Base-by-base conservation (phyloP, 2,329 filamentous ascomycete genomes). In the Diaporthe aspalathi region DNA sequence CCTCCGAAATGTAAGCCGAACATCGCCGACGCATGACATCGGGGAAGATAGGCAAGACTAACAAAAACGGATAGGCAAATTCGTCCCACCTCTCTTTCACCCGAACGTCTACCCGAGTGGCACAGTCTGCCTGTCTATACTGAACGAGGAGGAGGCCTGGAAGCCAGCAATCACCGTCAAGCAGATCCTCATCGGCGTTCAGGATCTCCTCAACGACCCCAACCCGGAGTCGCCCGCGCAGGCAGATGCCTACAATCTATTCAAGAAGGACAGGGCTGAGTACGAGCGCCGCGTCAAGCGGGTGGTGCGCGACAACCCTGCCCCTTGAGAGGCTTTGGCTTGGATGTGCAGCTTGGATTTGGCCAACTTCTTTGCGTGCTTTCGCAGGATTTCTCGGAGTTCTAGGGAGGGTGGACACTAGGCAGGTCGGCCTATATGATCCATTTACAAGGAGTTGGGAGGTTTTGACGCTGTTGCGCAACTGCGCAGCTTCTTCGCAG, bases 91-190 rank as follows among this genome's bases (percentile, higher is more conserved):
- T 27, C 90, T 99, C 50, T 99, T 99, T 85, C 96, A 99, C 79
- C 96, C 96, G 0, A 99, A 99, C 81, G 96, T 99, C 76, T 99
- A 99, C 81, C 96, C 96, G 0, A 98, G 95, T 0, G 97, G 96
- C 76, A 99, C 96, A 60, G 96, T 99, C 73, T 99, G 96, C 80
- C 88, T 99, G 27, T 97, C 94, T 35, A 99, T 99, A 76, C 84
- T 99, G 75, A 99, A 98, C 83, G 97, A 99, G 81, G 96, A 99
- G 78, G 96, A 99, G 81, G 95, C 93, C 8, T 99, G 97, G 96
- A 97, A 97, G 82, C 97, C 96, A 1, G 95, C 96, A 8, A 99
- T 99, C 78, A 99, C 96, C 0, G 94, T 99, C 81, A 98, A 98
- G 84, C 94, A 98, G 83, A 98, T 99, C 74, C 89, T 98, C 7